A percentile compares a stretch with the other conserved stretches of the same genome.
phyloP scores from a whole-genome alignment of 1,284 basidiomycete genomes.

The Macrocybe sp. region DNA sequence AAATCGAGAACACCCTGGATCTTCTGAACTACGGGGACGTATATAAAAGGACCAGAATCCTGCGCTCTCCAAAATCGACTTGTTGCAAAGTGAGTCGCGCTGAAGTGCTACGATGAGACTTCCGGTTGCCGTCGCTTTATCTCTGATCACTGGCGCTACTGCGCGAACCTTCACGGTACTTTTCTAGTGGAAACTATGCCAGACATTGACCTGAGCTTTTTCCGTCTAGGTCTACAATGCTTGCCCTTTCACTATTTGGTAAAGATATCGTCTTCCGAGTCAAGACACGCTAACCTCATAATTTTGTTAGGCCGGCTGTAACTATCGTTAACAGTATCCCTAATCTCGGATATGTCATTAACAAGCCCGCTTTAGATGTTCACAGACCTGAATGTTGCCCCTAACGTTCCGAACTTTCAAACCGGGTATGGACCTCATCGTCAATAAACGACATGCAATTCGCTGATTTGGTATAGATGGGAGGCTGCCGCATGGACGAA shows the following conservation, averaged over 20 bases:
- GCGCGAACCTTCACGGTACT: slow-evolving; percentile 39
- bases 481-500: slow-evolving; percentile 31
- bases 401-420: neutral
- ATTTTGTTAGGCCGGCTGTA: slow-evolving; percentile 30
- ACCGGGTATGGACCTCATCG: neutral
- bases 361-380: neutral
- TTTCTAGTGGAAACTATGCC: neutral
- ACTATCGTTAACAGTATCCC: neutral
- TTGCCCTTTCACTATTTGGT: slow-evolving; percentile 43
- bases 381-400: slow-evolving; percentile 1
- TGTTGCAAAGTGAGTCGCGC: neutral
- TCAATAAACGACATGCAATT: neutral
- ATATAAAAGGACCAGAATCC: too few species aligned
- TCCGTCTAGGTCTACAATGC: slow-evolving; percentile 34
- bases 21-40: too few species aligned
- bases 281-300: neutral
- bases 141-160: slow-evolving; percentile 22
- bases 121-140: slow-evolving; percentile 16
- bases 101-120: slow-evolving; percentile 21
- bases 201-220: neutral
- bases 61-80: neutral
- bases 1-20: too few species aligned
- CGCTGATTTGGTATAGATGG: slow-evolving; percentile 29
- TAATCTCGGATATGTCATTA: too few species aligned
- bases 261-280: slow-evolving; percentile 6